A percentile compares a stretch with the other conserved stretches of the same genome.
These are phyloP conservation scores for Blastobotrys buckinghamii DNA, from an alignment of 1,139 yeast genomes.

Conservation along the genomic window DNA sequence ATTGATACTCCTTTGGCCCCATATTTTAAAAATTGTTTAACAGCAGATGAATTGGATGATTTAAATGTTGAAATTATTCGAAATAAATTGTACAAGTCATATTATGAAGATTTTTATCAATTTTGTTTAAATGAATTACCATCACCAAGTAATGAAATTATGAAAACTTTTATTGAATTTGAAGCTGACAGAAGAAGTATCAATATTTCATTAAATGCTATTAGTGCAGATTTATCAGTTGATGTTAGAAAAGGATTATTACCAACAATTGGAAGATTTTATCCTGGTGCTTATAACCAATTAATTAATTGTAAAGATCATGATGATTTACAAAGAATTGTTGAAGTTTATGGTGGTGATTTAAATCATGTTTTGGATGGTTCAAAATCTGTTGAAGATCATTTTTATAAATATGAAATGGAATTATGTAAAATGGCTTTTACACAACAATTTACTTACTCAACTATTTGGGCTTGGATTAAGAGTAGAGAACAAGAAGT, in stretches of 20 bases:
- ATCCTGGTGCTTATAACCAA: slow-evolving; percentile 66
- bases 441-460: slow-evolving; percentile 90
- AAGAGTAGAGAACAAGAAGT: slow-evolving; percentile 94
- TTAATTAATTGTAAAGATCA: slow-evolving; percentile 76
- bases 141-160: slow-evolving; percentile 74
- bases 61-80: slow-evolving; percentile 91
- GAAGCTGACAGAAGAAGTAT: slow-evolving; percentile 96
- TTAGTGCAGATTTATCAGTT: slow-evolving; percentile 67
- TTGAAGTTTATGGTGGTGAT: slow-evolving; percentile 63
- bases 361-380: slow-evolving; percentile 57
- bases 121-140: slow-evolving; percentile 56
- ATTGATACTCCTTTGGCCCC: slow-evolving; percentile 98
- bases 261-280: slow-evolving; percentile 76
- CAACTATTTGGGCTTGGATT: slow-evolving; percentile 95
- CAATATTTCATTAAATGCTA: slow-evolving; percentile 84
- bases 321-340: slow-evolving; percentile 71
- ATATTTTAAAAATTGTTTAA: slow-evolving; percentile 83
- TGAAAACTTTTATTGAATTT: slow-evolving; percentile 70
- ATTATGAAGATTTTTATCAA: slow-evolving; percentile 76
- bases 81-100: slow-evolving; percentile 86
- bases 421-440: slow-evolving; percentile 86
- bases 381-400: slow-evolving; percentile 76
- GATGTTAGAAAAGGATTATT: slow-evolving; percentile 66
- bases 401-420: slow-evolving; percentile 90
- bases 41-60: slow-evolving; percentile 94